These are phyloP conservation scores for Hemerocallis citrina DNA, from an alignment of 106 monocot species.

Conservation along the genomic window DNA sequence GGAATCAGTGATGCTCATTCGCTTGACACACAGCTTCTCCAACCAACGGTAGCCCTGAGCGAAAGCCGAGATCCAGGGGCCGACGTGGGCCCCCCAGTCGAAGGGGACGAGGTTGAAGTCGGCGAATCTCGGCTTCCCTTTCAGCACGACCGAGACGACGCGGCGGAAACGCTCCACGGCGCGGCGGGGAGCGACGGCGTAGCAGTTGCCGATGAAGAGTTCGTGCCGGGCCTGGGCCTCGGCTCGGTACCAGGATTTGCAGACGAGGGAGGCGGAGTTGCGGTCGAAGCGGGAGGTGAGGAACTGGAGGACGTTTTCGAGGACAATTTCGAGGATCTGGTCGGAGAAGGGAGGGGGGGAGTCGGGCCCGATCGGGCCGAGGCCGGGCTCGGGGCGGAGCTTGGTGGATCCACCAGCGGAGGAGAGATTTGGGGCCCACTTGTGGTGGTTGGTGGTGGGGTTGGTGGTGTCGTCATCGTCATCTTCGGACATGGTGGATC, in stretches of 20 bases:
- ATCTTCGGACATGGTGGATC: neutral
- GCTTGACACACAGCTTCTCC: constrained; percentile 62
- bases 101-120: constrained; percentile 68
- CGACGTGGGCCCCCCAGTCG: constrained; percentile 58
- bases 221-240: constrained; percentile 70
- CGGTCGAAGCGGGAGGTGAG: constrained; percentile 44
- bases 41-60: constrained; percentile 35
- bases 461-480: constrained; percentile 8
- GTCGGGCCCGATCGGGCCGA: neutral
- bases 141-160: constrained; percentile 35
- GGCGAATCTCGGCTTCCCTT: constrained; percentile 75
- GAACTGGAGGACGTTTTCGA: constrained; percentile 22
- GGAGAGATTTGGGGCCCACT: constrained; percentile 13
- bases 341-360: constrained; percentile 16
- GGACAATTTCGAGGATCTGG: constrained; percentile 18
- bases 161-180: constrained; percentile 39
- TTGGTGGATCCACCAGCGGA: constrained; percentile 7
- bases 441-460: constrained; percentile 39
- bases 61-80: constrained; percentile 44
- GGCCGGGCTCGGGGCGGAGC: neutral
- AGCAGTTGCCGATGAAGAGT: constrained; percentile 88
- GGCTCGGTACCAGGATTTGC: constrained; percentile 58
- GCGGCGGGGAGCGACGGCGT: constrained; percentile 55
- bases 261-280: constrained; percentile 74
- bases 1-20: constrained; percentile 57